Conservation (phyloP, 2,329 filamentous ascomycete genomes). For the Fusarium torulosum region DNA sequence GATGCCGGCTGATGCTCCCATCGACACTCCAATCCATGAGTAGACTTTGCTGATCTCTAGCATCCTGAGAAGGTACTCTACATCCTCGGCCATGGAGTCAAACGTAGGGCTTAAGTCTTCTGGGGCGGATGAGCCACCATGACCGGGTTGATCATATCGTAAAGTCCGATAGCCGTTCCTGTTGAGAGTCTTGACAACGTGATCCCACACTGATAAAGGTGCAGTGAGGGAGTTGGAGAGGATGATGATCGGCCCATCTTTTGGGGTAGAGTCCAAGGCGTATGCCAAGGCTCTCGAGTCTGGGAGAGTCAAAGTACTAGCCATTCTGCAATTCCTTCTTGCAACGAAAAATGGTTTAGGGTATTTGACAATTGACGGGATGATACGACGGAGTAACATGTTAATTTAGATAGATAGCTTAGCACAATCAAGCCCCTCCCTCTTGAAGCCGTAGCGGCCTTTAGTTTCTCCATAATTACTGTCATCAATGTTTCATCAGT, state of each 20-base stretch:
- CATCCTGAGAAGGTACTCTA: conserved; percentile 51
- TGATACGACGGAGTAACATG: conserved; percentile 15
- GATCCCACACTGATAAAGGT: conserved; percentile 56
- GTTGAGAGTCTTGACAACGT: conserved; percentile 53
- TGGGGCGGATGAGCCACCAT: conserved; percentile 56
- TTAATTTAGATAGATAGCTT: background rate
- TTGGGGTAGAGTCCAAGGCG: conserved; percentile 43
- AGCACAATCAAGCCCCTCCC: too few species aligned
- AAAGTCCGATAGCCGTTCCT: conserved; percentile 55
- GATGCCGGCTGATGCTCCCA: conserved; percentile 58
- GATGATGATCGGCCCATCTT: conserved; percentile 51
- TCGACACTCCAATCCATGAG: conserved; percentile 61
- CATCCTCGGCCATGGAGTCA: conserved; percentile 55
- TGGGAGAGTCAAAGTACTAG: conserved; percentile 42
- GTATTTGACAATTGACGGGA: background rate
- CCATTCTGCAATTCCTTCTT: conserved; percentile 25
- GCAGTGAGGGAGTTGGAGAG: conserved; percentile 57
- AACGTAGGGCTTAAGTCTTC: conserved; percentile 55
- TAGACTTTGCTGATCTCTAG: conserved; percentile 51
- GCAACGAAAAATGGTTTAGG: background rate
- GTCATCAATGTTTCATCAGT: conserved; percentile 8
- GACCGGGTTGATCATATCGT: conserved; percentile 59
- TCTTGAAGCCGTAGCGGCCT: background rate
- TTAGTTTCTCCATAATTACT: conserved; percentile 16
- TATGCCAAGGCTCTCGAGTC: conserved; percentile 51